Percentiles rank a stretch among this genome's conserved stretches.
Conservation (phyloP, 345 rosid genomes). For the rapeseed (Brassica napus) region DNA sequence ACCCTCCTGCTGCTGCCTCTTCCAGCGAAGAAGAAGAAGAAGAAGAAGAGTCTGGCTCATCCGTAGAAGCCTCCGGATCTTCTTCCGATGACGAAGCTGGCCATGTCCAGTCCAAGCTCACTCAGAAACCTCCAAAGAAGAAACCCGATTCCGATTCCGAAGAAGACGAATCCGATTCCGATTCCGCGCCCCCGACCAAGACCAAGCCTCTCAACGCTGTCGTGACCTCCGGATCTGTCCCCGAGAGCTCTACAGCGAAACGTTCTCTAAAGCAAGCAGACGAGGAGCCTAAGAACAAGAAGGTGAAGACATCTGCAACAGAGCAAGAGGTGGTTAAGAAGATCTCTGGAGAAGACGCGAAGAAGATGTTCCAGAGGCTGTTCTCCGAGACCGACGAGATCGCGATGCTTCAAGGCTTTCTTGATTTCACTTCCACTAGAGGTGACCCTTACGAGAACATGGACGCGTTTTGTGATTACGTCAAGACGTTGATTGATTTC, state of each 20-base stretch:
- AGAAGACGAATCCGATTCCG: constrained; percentile 33
- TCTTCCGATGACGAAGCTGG: constrained; percentile 17
- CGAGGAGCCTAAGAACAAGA: constrained; percentile 31
- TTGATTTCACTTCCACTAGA: constrained; percentile 39
- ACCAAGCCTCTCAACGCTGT: constrained; percentile 30
- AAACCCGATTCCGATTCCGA: constrained; percentile 34
- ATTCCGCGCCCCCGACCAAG: constrained; percentile 16
- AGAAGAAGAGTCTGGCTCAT: constrained; percentile 25
- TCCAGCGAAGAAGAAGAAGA: constrained; percentile 46
- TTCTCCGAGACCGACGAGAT: constrained; percentile 58
- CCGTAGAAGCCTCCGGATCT: constrained; percentile 27
- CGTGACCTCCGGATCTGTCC: constrained; percentile 10
- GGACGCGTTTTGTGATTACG: constrained; percentile 43
- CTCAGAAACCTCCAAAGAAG: background rate
- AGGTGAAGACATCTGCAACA: constrained; percentile 19
- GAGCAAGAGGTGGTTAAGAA: constrained; percentile 29
- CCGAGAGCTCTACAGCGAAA: constrained; percentile 21
- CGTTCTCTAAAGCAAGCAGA: constrained; percentile 23
- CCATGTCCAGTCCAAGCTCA: background rate
- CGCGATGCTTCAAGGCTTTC: constrained; percentile 47
- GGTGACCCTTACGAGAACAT: constrained; percentile 46
- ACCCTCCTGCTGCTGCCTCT: constrained; percentile 14
- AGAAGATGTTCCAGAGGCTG: constrained; percentile 49
- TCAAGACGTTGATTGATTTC: constrained; percentile 46
- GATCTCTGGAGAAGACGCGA: constrained; percentile 45